Base-by-base conservation (phyloP, 768 basidiomycete genomes). In the Tricholoma matsutake region DNA sequence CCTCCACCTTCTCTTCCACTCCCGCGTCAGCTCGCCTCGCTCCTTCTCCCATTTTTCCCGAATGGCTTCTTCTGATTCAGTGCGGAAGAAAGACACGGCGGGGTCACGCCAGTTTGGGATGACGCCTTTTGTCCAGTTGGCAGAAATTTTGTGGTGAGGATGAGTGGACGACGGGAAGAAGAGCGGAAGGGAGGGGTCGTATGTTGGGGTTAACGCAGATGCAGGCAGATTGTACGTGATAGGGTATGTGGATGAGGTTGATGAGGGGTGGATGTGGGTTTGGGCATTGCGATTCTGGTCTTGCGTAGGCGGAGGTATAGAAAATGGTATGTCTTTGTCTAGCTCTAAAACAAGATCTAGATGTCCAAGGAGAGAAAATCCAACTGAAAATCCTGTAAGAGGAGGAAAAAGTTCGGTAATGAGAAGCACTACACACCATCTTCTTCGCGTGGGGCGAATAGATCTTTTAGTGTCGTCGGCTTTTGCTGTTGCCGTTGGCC, bases 361-460 rank as follows among this genome's bases (percentile, higher is more conserved):
- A 63, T 92, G 86, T 0, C 81, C 82, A 3, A 92, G 78, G n/a
- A 93, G 77, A 10, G 92, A 92, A 72, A 93, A 93, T 18, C 83
- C 83, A 43, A 74, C 87, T 88, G 61, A 5, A 64, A 20, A 43
- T 34, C 18, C 16, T 14, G 22, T 25, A 25, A 25, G 22, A 25
- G 1, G 22, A 25, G 22, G 22, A 25, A 25, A 25, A 25, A 25
- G 22, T 56, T 39, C 53, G 57, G 56, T 9, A 54, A 56, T 58
- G 25, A 4, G n/a, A 51, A 8, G 0, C 31, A 13, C 56, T n/a
- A 69, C 76, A n/a, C 64, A 87, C 89, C 82, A 68, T 87, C 83
- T 60, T 86, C 85, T 63, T 86, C 86, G 20, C 78, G 79, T 0
- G 89, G 88, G 16, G 86, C 86, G 64, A 94, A 92, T 5, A 93